Evolutionary conservation across 1,284 basidiomycete genomes (phyloP).

Genomic region (Chiua sp.): DNA sequence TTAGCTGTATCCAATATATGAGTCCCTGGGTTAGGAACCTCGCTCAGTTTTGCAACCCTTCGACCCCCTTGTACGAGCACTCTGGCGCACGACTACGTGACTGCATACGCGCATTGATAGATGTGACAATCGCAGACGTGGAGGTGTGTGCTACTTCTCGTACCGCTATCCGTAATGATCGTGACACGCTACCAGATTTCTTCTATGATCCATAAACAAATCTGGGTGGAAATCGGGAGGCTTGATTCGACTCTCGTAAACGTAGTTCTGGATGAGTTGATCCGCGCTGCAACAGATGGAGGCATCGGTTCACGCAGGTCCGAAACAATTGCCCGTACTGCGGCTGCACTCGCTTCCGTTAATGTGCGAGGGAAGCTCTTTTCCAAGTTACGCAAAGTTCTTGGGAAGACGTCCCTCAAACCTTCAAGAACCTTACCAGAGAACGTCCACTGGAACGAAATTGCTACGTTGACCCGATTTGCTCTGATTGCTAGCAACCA

Average conservation of each 20-base stretch:
- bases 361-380: slow-evolving; percentile 80
- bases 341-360: slow-evolving; percentile 78
- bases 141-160: slow-evolving; percentile 53
- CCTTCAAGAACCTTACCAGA: slow-evolving; percentile 66
- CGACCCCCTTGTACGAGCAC: slow-evolving; percentile 65
- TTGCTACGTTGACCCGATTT: slow-evolving; percentile 79
- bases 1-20: slow-evolving; percentile 80
- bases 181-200: slow-evolving; percentile 55
- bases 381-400: slow-evolving; percentile 78
- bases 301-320: slow-evolving; percentile 78
- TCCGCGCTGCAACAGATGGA: slow-evolving; percentile 81
- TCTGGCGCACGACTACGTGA: slow-evolving; percentile 78
- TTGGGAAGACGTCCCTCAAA: slow-evolving; percentile 74
- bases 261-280: slow-evolving; percentile 76
- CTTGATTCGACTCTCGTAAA: slow-evolving; percentile 72
- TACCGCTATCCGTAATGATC: not conserved
- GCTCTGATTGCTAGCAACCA: slow-evolving; percentile 75
- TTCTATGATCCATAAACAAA: slow-evolving; percentile 67
- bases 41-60: slow-evolving; percentile 71
- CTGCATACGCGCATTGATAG: slow-evolving; percentile 77
- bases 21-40: slow-evolving; percentile 89
- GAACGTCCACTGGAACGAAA: slow-evolving; percentile 84
- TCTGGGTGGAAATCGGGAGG: slow-evolving; percentile 79
- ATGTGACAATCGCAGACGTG: slow-evolving; percentile 72
- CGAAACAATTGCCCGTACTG: slow-evolving; percentile 76